Percentiles rank a stretch among this genome's conserved stretches.
Evolutionary conservation across 179 eudicot species (phyloP).

Genomic region (Pouteria campechiana): DNA sequence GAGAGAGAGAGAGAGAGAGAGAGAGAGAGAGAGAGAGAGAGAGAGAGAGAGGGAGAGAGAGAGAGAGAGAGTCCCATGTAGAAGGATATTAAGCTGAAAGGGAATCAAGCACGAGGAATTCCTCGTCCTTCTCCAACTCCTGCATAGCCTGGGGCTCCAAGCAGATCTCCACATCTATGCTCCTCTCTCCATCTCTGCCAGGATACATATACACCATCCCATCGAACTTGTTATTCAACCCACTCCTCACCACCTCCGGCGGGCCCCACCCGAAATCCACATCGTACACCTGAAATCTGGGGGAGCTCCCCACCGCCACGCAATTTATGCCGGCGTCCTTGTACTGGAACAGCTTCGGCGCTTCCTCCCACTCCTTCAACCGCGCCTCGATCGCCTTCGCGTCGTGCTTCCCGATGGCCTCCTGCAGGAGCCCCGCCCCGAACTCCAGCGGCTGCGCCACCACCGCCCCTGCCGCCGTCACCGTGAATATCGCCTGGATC

Average conservation of each 20-base stretch:
- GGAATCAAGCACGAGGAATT: conserved; percentile 63
- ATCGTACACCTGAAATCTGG: conserved; percentile 84
- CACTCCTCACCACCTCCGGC: conserved; percentile 84
- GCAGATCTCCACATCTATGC: conserved; percentile 89
- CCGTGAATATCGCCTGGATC: conserved; percentile 90
- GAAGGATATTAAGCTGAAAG: too few relatives aligned
- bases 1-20: too few relatives aligned
- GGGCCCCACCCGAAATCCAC: conserved; percentile 82
- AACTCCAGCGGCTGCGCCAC: conserved; percentile 48
- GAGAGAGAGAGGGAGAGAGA: too few relatives aligned
- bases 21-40: too few relatives aligned
- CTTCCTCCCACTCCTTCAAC: conserved; percentile 67
- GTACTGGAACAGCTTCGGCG: conserved; percentile 65
- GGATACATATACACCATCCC: conserved; percentile 93
- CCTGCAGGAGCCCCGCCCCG: conserved; percentile 41
- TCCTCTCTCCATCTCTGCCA: conserved; percentile 64
- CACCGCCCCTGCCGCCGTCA: conserved; percentile 64
- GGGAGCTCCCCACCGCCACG: conserved; percentile 95
- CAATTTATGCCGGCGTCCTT: conserved; percentile 93
- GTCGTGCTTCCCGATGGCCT: conserved; percentile 52
- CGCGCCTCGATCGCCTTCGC: conserved; percentile 48
- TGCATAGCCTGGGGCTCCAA: conserved; percentile 76
- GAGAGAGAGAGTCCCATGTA: too few relatives aligned
- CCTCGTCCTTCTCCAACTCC: conserved; percentile 61
- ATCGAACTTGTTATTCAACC: conserved; percentile 77